These are phyloP conservation scores for Mortierella sp. DNA, from an alignment of 371 early-diverging fungal genomes.

Conservation along the genomic window DNA sequence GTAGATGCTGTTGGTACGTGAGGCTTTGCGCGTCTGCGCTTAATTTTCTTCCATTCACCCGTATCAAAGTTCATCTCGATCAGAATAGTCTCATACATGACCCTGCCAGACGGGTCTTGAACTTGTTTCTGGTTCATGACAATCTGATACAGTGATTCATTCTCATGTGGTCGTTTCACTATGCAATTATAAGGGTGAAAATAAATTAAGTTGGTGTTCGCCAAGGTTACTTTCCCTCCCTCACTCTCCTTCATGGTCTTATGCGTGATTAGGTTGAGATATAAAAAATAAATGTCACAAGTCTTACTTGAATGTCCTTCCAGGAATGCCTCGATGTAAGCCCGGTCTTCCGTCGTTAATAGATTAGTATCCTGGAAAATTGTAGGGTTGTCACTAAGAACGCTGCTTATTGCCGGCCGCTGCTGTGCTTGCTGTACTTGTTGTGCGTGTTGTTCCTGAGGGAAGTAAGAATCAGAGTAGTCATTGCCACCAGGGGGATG, in stretches of 20 bases:
- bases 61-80: conserved; percentile 61
- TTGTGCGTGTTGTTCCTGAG: neutral
- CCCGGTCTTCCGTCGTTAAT: conserved; percentile 42
- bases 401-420: neutral
- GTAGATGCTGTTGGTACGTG: conserved; percentile 20
- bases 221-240: neutral
- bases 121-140: conserved; percentile 58
- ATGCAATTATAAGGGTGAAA: neutral
- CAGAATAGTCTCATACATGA: conserved; percentile 54
- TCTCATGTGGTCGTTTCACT: conserved; percentile 44
- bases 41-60: conserved; percentile 60
- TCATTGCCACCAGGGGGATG: neutral
- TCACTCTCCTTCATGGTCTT: no score
- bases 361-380: conserved; percentile 53
- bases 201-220: neutral
- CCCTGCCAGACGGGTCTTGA: conserved; percentile 40
- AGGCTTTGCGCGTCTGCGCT: conserved; percentile 40
- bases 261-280: no score
- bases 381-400: conserved; percentile 27
- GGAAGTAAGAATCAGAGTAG: conserved; percentile 26
- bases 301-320: conserved; percentile 51
- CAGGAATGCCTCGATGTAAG: conserved; percentile 47
- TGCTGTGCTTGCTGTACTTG: conserved; percentile 22
- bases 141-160: conserved; percentile 47
- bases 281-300: neutral